Base-by-base conservation (phyloP, 345 rosid species). In the Eucalyptus shirleyi region DNA sequence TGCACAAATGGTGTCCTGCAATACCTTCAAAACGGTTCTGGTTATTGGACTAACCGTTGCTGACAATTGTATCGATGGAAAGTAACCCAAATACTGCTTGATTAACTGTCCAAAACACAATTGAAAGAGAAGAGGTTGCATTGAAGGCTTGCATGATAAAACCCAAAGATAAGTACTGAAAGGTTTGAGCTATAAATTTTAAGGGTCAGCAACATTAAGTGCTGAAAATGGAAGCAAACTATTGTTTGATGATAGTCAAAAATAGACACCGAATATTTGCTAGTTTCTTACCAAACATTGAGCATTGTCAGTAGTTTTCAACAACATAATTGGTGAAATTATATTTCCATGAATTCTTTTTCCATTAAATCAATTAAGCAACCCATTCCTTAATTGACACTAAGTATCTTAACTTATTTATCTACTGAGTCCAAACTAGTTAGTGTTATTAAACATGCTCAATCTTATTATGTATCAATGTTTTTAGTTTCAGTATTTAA, bases 31-130 rank as follows among this genome's bases (percentile, higher is more conserved):
- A 85, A 98, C 99, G 86, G 99, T 98, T 93, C 99, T 95, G 86
- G 99, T 98, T 92, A 98, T 98, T 92, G 99, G 99, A 93, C 99
- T 97, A 37, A 98, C 93, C 87, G 97, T 97, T 59, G 99, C 99
- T 62, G 95, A 89, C 91, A 98, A 92, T 88, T 96, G 98, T 89
- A 98, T 92, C 81, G 93, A 93, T 83, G 99, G 99, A 90, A 96
- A 98, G 92, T 95, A 96, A 91, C 97, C 97, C 92, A 98, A 90
- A 92, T 92, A 92, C 91, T 97, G 98, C 95, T 97, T 98, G 90
- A 98, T 97, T 95, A 98, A 92, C 99, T 98, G 89, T 90, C 88
- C 90, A 42, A 32, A 85, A 82, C 49, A 44, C n/a, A 86, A 45
- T 51, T 18, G 85, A 69, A 51, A 56, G 45, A 59, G 87, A 26